Evolutionary conservation across 2,329 filamentous ascomycete species (phyloP).

Genomic region (Ceratocystis alfenasii): DNA sequence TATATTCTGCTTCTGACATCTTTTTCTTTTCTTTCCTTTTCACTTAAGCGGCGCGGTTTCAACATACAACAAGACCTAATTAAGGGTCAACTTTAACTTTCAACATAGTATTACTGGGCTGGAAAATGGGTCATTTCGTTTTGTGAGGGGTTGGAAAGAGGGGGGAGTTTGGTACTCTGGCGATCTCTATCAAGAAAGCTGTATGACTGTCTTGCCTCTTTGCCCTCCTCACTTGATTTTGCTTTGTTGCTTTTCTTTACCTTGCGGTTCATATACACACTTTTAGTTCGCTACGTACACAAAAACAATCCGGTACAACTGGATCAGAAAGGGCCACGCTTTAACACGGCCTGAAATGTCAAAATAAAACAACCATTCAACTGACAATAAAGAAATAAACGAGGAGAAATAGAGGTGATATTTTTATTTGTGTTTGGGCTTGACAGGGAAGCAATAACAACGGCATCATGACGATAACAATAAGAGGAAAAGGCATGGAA

Average conservation of each 20-base stretch:
- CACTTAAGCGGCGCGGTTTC: slow-evolving; percentile 13
- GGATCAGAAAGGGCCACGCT: slow-evolving; percentile 22
- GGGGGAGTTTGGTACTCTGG: not conserved
- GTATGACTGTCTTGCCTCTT: not conserved
- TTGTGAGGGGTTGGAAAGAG: not conserved
- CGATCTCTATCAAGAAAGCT: not conserved
- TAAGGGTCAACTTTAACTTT: slow-evolving; percentile 16
- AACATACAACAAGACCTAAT: slow-evolving; percentile 20
- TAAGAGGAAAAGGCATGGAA: not conserved
- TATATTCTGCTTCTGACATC: not conserved
- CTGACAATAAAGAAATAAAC: slow-evolving; percentile 16
- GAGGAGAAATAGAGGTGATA: not conserved
- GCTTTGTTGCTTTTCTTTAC: slow-evolving; percentile 11
- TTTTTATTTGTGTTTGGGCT: too few relatives aligned
- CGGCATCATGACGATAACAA: not conserved
- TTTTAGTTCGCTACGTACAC: slow-evolving; percentile 7
- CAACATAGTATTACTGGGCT: slow-evolving; percentile 8
- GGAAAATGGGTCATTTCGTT: slow-evolving; percentile 2
- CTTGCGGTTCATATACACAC: slow-evolving; percentile 1
- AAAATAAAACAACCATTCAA: slow-evolving; percentile 22
- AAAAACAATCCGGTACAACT: slow-evolving; percentile 17
- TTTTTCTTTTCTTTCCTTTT: slow-evolving; percentile 1
- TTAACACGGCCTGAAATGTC: slow-evolving; percentile 22
- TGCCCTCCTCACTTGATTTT: slow-evolving; percentile 10
- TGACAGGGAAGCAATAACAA: not conserved